These are phyloP conservation scores for Diutina scorzettiae DNA, from an alignment of 1,139 yeast species.

Conservation along the genomic window DNA sequence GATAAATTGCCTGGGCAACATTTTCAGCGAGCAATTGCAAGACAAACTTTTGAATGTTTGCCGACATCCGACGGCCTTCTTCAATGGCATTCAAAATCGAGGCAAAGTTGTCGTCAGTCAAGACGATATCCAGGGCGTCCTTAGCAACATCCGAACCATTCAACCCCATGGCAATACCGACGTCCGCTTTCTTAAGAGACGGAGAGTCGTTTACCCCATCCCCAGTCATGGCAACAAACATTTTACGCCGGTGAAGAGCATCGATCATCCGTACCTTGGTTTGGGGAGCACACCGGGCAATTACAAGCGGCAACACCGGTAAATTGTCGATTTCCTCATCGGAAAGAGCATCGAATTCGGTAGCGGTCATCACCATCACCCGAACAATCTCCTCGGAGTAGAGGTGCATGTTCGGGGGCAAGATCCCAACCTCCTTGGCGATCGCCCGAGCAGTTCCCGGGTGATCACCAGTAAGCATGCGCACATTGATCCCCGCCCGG, in stretches of 20 bases:
- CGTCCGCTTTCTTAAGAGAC: constrained; percentile 67
- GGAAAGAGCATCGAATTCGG: constrained; percentile 50
- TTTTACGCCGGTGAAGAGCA: not conserved
- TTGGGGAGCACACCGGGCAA: constrained; percentile 80
- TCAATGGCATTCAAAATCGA: constrained; percentile 69
- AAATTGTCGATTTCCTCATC: constrained; percentile 55
- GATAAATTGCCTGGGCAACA: constrained; percentile 64
- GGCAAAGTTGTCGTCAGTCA: constrained; percentile 68
- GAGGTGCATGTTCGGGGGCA: constrained; percentile 46
- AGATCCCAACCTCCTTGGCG: constrained; percentile 76
- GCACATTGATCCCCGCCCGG: constrained; percentile 68
- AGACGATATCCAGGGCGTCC: constrained; percentile 66
- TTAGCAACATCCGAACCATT: constrained; percentile 77
- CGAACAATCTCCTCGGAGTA: not conserved
- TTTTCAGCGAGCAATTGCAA: constrained; percentile 68
- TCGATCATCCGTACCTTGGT: constrained; percentile 12
- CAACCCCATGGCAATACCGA: constrained; percentile 82
- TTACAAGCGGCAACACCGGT: constrained; percentile 65
- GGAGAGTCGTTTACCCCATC: constrained; percentile 57
- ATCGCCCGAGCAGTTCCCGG: constrained; percentile 75
- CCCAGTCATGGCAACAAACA: constrained; percentile 2
- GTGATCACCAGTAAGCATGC: constrained; percentile 81
- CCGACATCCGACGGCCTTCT: constrained; percentile 76
- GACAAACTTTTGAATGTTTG: constrained; percentile 74
- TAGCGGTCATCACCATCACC: constrained; percentile 1